phyloP scores from a whole-genome alignment of 441 rosid genomes.

The Jatropha multifida region DNA sequence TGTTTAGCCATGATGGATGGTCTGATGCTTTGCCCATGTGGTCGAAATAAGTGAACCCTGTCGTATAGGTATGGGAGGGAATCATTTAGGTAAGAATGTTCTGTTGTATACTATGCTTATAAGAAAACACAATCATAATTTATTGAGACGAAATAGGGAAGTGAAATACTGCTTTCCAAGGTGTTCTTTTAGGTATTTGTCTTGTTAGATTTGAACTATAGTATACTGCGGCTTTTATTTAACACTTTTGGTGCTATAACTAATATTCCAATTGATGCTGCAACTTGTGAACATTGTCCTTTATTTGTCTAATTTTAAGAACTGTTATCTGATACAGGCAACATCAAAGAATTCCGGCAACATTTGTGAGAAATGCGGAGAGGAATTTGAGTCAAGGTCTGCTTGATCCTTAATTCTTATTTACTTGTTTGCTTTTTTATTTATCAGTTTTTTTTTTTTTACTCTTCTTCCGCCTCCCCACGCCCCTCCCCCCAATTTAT shows the following conservation, averaged over 20 bases:
- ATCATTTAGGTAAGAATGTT: not conserved
- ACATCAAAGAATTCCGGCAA: slow-evolving; percentile 50
- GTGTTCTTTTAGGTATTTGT: not conserved
- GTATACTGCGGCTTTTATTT: not conserved
- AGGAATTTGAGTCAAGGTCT: slow-evolving; percentile 69
- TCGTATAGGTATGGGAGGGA: not conserved
- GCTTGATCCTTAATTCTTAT: slow-evolving; percentile 16
- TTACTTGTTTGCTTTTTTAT: not conserved
- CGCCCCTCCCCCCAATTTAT: not conserved
- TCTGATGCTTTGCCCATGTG: not conserved
- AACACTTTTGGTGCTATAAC: not conserved
- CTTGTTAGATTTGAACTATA: not conserved
- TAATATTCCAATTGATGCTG: slow-evolving; percentile 6
- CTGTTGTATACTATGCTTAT: not conserved
- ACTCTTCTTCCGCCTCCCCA: not conserved
- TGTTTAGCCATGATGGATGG: not conserved
- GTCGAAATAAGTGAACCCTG: slow-evolving; percentile 4
- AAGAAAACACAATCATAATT: not conserved
- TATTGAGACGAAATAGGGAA: not conserved
- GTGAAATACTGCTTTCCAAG: not conserved
- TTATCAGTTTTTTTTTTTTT: not conserved
- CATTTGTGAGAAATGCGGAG: slow-evolving; percentile 76
- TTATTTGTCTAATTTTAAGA: slow-evolving; percentile 17
- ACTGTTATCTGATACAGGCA: slow-evolving; percentile 46
- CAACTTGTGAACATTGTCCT: not conserved